Conservation (phyloP, 2,329 filamentous ascomycete genomes). For the Sporothrix pallida region DNA sequence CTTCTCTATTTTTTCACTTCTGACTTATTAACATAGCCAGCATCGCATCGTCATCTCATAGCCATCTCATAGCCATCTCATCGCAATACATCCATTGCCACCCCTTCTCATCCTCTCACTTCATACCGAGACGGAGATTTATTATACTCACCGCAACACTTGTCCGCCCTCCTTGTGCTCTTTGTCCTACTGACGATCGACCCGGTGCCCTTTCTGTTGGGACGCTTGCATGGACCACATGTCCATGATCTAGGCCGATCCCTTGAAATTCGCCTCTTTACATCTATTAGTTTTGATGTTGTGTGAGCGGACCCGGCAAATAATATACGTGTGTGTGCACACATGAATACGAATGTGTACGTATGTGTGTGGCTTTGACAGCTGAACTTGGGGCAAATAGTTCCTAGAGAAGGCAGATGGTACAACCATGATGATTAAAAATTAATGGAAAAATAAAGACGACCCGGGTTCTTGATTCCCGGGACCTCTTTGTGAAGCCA, state of each 20-base stretch:
- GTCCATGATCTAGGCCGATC: background rate
- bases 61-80: too few species aligned
- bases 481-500: background rate
- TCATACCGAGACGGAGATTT: background rate
- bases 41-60: too few species aligned
- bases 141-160: background rate
- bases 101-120: background rate
- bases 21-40: too few species aligned
- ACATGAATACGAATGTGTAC: too few species aligned
- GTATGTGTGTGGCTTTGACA: background rate
- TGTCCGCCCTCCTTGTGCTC: background rate
- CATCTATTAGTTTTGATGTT: background rate
- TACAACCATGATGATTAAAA: too few species aligned
- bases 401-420: too few species aligned
- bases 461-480: background rate
- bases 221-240: slow-evolving; percentile 21
- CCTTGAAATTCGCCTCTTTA: background rate
- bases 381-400: background rate
- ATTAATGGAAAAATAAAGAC: background rate
- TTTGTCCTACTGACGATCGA: background rate
- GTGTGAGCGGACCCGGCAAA: slow-evolving; percentile 9
- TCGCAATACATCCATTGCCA: too few species aligned
- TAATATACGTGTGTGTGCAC: background rate
- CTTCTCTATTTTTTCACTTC: too few species aligned
- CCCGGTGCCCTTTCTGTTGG: slow-evolving; percentile 18